phyloP scores from a whole-genome alignment of 2,329 filamentous ascomycete species.

The Claviceps sorghi region DNA sequence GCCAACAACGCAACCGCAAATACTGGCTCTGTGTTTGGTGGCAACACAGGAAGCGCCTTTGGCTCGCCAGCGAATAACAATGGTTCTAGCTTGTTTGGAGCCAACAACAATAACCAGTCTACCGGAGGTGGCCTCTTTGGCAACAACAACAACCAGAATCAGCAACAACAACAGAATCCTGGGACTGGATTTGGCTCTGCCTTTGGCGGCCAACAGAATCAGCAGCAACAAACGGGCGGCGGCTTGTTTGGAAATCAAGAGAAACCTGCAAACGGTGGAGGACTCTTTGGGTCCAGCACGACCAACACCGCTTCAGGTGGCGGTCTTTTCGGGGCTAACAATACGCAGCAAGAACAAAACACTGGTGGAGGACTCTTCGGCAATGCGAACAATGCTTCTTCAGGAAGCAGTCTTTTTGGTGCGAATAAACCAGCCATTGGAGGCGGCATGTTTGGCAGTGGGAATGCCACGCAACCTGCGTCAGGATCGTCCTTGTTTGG shows the following conservation, averaged over 20 bases:
- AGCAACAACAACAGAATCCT: conserved; percentile 14
- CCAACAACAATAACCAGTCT: conserved; percentile 13
- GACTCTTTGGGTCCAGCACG: conserved; percentile 20
- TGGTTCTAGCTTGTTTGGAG: conserved; percentile 27
- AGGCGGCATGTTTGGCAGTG: conserved; percentile 26
- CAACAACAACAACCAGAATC: conserved; percentile 15
- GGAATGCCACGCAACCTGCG: conserved; percentile 19
- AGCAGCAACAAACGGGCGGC: conserved; percentile 17
- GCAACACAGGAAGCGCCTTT: conserved; percentile 18
- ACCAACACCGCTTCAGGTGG: conserved; percentile 19
- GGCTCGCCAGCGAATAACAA: conserved; percentile 15
- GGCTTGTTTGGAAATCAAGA: conserved; percentile 33
- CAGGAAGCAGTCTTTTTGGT: conserved; percentile 25
- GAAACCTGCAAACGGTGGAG: conserved; percentile 19
- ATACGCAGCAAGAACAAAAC: conserved; percentile 27
- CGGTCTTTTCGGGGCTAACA: conserved; percentile 29
- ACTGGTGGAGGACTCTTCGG: conserved; percentile 19
- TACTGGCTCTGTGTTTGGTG: conserved; percentile 13
- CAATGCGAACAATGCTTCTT: conserved; percentile 15
- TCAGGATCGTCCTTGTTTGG: conserved; percentile 31
- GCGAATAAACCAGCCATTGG: conserved; percentile 19
- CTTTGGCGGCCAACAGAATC: conserved; percentile 22
- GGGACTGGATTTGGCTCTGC: conserved; percentile 15
- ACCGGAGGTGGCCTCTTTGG: conserved; percentile 33
- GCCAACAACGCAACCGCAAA: conserved; percentile 16